Evolutionary conservation across 352 stramenopile genomes (phyloP), one percentile per base, ranked within the genome.

Genomic region (Phytopythium montanum): DNA sequence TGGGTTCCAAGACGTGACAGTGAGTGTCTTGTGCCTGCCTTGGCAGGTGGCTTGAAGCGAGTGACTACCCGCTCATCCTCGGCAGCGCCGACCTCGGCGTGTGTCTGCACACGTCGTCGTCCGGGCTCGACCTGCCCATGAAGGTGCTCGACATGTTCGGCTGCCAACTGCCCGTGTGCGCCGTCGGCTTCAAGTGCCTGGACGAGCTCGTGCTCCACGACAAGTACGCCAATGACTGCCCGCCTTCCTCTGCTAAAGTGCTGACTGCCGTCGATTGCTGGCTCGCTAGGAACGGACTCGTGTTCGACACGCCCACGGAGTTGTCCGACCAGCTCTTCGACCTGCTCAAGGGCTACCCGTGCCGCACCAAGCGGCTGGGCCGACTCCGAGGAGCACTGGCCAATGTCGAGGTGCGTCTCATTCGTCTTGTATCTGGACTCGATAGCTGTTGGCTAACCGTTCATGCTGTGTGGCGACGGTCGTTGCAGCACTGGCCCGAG

Each of bases 101-200:
- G 38, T 99, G 92, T 33, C 80, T 99, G n/a, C 98, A 99, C 81
- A 99, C 95, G 12, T 99, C 94, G 5, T 99, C 97, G 3, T 99
- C 90, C 6, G 98, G 97, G 1, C 72, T 99, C 34, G 98, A 99
- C 75, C 73, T 99, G 44, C 98, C 98, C 6, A 99, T 99, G 97
- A 99, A 99, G 61, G 96, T 99, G 45, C 76, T 99, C 34, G 98
- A 99, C 76, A 99, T 99, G 93, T 99, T 99, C 82, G 98, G 98
- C 36, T 97, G 90, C 60, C 84, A 88, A 16, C 78, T 99, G 36
- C 98, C 98, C 19, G 98, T 99, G 0, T 99, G 95, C 66, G 97
- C 97, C 4, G 85, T 98, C 33, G 76, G 75, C 42, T 99, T 99
- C 81, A 75, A 90, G 54, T 99, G 95, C 62, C 71, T 99, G n/a